These are phyloP conservation scores for Collybia sordida DNA, from an alignment of 768 basidiomycete species.

Conservation along the genomic window DNA sequence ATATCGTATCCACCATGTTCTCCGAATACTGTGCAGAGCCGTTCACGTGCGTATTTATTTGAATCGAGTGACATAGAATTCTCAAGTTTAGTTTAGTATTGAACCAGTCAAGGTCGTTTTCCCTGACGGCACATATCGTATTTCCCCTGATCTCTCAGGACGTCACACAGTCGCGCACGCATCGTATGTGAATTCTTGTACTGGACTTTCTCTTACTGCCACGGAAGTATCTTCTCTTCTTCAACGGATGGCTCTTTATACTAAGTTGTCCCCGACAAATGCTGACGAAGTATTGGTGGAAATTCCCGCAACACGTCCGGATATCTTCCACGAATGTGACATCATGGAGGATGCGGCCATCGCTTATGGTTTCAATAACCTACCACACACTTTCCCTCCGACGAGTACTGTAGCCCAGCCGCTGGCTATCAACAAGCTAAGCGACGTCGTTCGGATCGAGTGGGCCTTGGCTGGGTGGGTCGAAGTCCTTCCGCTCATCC, in stretches of 20 bases:
- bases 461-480: conserved; percentile 97
- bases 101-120: conserved; percentile 88
- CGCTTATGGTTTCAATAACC: conserved; percentile 97
- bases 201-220: conserved; percentile 73
- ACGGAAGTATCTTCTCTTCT: conserved; percentile 71
- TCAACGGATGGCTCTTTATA: conserved; percentile 77
- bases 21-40: conserved; percentile 92
- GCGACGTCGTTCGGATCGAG: conserved; percentile 84
- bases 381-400: conserved; percentile 87
- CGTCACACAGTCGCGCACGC: conserved; percentile 72
- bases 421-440: conserved; percentile 83
- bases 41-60: conserved; percentile 70
- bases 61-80: neutral
- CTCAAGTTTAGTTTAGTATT: conserved; percentile 51
- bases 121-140: conserved; percentile 70
- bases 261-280: conserved; percentile 50
- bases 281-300: conserved; percentile 72
- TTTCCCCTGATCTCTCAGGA: conserved; percentile 81
- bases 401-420: conserved; percentile 96
- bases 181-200: conserved; percentile 95
- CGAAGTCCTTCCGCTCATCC: conserved; percentile 90
- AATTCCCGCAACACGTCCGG: conserved; percentile 94
- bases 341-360: conserved; percentile 98
- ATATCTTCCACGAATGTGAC: conserved; percentile 97
- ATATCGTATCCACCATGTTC: conserved; percentile 97